Conservation (phyloP, 371 early-diverging fungal genomes). For the Cokeromyces recurvatus region DNA sequence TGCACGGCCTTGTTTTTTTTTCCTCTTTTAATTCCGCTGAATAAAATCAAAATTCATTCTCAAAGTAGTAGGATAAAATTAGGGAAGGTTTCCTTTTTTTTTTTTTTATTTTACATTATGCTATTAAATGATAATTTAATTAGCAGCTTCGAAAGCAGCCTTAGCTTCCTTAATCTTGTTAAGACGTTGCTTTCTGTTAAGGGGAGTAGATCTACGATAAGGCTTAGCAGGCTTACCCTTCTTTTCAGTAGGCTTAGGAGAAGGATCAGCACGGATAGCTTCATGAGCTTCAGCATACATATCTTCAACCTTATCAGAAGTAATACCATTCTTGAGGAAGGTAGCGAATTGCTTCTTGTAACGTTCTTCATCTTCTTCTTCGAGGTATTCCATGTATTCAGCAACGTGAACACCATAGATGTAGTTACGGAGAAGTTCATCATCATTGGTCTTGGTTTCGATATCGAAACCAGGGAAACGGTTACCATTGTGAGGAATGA, state of each 20-base stretch:
- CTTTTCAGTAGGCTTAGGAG: constrained; percentile 67
- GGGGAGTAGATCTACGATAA: constrained; percentile 53
- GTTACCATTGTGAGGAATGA: constrained; percentile 97
- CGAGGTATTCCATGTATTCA: constrained; percentile 98
- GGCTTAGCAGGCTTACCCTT: constrained; percentile 58
- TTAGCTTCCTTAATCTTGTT: constrained; percentile 90
- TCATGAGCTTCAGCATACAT: constrained; percentile 95
- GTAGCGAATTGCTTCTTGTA: constrained; percentile 97
- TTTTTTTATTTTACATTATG: no score
- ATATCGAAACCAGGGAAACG: constrained; percentile 99
- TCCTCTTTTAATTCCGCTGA: no score
- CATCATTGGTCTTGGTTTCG: constrained; percentile 88
- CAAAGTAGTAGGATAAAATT: no score
- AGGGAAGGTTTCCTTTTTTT: no score
- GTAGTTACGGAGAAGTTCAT: constrained; percentile 95
- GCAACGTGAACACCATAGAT: constrained; percentile 99
- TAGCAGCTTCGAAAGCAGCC: constrained; percentile 61
- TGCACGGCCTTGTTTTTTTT: no score
- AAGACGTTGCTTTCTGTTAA: constrained; percentile 87
- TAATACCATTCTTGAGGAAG: constrained; percentile 91
- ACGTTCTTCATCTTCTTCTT: constrained; percentile 98
- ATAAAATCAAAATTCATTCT: no score
- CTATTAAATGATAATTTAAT: constrained; percentile 3
- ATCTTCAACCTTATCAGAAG: constrained; percentile 93
- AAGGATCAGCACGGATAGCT: constrained; percentile 92